Base-by-base conservation (phyloP, 2,329 filamentous ascomycete genomes). In the Colletotrichum endophyticum region DNA sequence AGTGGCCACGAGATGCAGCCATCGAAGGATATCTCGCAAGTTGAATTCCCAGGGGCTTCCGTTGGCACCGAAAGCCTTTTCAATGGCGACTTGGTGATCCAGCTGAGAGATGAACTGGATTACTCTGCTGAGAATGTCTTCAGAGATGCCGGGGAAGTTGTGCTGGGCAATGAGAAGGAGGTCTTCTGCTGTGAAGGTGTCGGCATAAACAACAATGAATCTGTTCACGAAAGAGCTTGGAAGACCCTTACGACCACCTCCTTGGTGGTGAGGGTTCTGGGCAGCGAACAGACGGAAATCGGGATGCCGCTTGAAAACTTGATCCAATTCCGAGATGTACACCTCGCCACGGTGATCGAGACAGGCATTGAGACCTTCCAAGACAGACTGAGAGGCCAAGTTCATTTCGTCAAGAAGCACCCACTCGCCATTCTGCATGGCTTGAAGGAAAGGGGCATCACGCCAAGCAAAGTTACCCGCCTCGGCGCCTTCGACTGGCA, bases 351-450 rank as follows among this genome's bases (percentile, higher is more conserved):
- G 93, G 84, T 99, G 98, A 84, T 99, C 97, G 34, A 99, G 90
- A 86, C 97, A 99, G 27, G 97, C 96, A 80, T 99, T 99, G 36
- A 99, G 88, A 78, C 97, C 98, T 86, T 99, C 97, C 2, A 99
- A 91, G 3, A 99, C 96, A 6, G 96, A 98, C 83, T 99, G 97
- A 1, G 96, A 99, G 2, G 98, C 97, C 78, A 99, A 87, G 81
- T 99, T 99, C 97, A 99, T 99, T 87, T 99, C 97, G 82, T 99
- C 97, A 1, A 99, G 90, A 32, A 99, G 88, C 13, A 99, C 97
- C 97, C 97, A 99, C 80, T 98, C 95, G 32, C 97, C 97, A 74
- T 92, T 94, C 83, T 99, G 97, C 96, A 99, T 99, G 0, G 97
- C 97, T 82, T 95, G 95, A 25, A 99, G 88, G 83, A 99, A 99